A percentile compares a stretch with the other conserved stretches of the same genome.
phyloP scores from a whole-genome alignment of 2,329 filamentous ascomycete species.

The Akanthomyces dipterigenus region DNA sequence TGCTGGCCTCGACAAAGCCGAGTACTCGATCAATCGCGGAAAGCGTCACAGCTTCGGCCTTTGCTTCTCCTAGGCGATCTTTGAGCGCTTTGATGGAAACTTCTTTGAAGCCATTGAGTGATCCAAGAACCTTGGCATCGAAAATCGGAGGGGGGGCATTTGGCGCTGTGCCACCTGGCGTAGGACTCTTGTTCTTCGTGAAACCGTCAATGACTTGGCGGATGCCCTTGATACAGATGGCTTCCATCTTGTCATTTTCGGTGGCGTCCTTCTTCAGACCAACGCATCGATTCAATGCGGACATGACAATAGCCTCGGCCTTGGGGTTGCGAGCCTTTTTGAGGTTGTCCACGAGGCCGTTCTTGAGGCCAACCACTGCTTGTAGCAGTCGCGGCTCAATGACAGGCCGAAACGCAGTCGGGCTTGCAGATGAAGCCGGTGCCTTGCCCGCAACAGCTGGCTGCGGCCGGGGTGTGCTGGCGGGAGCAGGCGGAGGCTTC shows the following conservation, averaged over 20 bases:
- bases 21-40: slow-evolving; percentile 46
- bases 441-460: slow-evolving; percentile 17
- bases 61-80: slow-evolving; percentile 31
- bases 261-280: slow-evolving; percentile 39
- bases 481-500: slow-evolving; percentile 1
- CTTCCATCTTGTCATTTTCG: slow-evolving; percentile 40
- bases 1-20: slow-evolving; percentile 39
- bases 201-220: slow-evolving; percentile 38
- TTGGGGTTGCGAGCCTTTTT: slow-evolving; percentile 35
- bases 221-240: slow-evolving; percentile 38
- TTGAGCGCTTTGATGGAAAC: slow-evolving; percentile 38
- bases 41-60: slow-evolving; percentile 40
- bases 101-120: slow-evolving; percentile 39
- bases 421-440: slow-evolving; percentile 20
- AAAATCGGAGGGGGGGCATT: slow-evolving; percentile 25
- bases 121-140: slow-evolving; percentile 34
- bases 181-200: slow-evolving; percentile 28
- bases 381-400: slow-evolving; percentile 38
- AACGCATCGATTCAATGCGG: slow-evolving; percentile 44
- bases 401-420: slow-evolving; percentile 27
- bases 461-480: slow-evolving; percentile 13
- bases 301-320: slow-evolving; percentile 44
- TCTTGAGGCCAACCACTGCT: slow-evolving; percentile 40
- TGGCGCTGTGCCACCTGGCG: slow-evolving; percentile 23
- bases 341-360: slow-evolving; percentile 40